phyloP scores from a whole-genome alignment of 345 rosid species.

The Dovyalis caffra region DNA sequence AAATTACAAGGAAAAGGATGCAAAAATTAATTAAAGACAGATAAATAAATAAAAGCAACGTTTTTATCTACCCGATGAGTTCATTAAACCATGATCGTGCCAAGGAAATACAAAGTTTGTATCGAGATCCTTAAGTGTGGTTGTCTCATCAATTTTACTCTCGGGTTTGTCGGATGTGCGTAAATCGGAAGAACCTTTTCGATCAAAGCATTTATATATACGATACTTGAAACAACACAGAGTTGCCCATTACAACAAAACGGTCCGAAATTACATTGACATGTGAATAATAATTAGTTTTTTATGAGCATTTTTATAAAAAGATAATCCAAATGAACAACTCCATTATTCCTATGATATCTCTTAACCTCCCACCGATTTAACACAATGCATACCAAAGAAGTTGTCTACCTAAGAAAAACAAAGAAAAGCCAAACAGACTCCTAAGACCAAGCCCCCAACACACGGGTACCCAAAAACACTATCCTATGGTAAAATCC shows the following conservation, averaged over 20 bases:
- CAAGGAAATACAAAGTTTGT: constrained; percentile 54
- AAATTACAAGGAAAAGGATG: not conserved
- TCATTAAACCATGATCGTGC: constrained; percentile 59
- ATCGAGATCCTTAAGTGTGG: constrained; percentile 76
- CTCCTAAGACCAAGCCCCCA: no score
- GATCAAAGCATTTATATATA: constrained; percentile 62
- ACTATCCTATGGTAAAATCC: no score
- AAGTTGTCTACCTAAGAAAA: no score
- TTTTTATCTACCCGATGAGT: constrained; percentile 37
- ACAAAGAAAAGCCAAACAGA: no score
- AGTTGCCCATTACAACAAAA: constrained; percentile 69
- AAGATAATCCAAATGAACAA: not conserved
- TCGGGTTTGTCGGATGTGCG: constrained; percentile 55
- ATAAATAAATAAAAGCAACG: not conserved
- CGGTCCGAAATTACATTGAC: constrained; percentile 39
- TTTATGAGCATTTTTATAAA: not conserved
- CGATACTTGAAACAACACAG: constrained; percentile 59
- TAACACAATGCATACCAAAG: constrained; percentile 73
- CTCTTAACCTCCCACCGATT: constrained; percentile 61
- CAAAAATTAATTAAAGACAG: not conserved
- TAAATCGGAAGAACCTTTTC: constrained; percentile 73
- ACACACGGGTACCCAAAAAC: no score
- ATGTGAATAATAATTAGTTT: constrained; percentile 5
- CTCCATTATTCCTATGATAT: constrained; percentile 17
- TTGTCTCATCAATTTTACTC: constrained; percentile 54